A percentile compares a stretch with the other conserved stretches of the same genome.
Conservation (phyloP, 352 stramenopile genomes). For the Pelagophyceae sp. region DNA sequence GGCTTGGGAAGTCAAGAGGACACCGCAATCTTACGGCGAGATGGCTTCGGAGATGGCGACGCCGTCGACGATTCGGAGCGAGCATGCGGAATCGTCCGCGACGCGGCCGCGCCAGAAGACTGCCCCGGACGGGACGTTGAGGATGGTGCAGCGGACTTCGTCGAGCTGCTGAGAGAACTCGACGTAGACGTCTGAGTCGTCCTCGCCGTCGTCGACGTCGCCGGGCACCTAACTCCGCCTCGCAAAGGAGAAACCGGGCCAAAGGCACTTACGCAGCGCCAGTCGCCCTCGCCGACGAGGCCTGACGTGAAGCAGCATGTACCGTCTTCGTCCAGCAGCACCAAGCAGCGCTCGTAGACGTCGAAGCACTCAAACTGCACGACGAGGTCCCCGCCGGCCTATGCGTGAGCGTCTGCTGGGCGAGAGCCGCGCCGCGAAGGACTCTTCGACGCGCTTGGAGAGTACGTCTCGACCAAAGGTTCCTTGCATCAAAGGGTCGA, state of each 20-base stretch:
- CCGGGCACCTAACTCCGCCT: too few relatives aligned
- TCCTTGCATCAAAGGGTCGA: neutral
- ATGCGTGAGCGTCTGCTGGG: too few relatives aligned
- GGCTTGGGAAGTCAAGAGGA: neutral
- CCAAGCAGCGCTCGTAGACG: neutral
- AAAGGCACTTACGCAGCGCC: too few relatives aligned
- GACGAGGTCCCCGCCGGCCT: neutral
- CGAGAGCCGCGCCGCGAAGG: too few relatives aligned
- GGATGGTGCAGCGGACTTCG: neutral
- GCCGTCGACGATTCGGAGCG: neutral
- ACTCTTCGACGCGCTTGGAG: too few relatives aligned
- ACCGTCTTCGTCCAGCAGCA: neutral
- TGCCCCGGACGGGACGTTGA: neutral
- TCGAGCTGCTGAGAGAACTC: slow-evolving; percentile 1
- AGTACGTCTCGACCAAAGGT: neutral
- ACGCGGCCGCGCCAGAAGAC: slow-evolving; percentile 1
- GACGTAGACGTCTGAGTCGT: neutral
- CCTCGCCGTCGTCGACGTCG: neutral
- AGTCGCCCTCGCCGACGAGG: neutral
- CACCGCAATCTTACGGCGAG: neutral
- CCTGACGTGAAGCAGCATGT: neutral
- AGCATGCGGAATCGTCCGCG: neutral
- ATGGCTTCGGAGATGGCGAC: neutral
- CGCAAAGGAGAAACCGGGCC: too few relatives aligned
- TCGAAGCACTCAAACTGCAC: slow-evolving; percentile 4